phyloP scores from a whole-genome alignment of 75 land plant species.

The Selaginella moellendorffii region DNA sequence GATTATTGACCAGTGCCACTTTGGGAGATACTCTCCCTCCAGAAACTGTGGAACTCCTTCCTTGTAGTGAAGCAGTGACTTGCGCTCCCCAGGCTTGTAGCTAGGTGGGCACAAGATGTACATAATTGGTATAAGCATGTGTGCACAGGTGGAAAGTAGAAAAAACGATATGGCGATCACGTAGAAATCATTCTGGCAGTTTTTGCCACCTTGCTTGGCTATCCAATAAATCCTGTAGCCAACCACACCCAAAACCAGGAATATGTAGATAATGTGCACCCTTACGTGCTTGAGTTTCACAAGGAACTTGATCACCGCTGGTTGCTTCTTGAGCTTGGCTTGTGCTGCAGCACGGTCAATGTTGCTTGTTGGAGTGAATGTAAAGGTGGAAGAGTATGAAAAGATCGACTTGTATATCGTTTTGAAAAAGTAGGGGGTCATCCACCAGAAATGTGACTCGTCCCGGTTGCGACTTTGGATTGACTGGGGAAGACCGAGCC shows the following conservation, averaged over 20 bases:
- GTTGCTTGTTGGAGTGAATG: slow-evolving; percentile 20
- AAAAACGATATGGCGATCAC: slow-evolving; percentile 16
- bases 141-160: slow-evolving; percentile 10
- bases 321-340: background rate
- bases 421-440: slow-evolving; percentile 21
- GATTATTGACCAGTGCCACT: slow-evolving; percentile 14
- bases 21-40: background rate
- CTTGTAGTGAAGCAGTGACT: slow-evolving; percentile 11
- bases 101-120: slow-evolving; percentile 10
- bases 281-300: slow-evolving; percentile 7
- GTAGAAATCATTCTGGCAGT: slow-evolving; percentile 13
- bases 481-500: slow-evolving; percentile 16
- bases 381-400: slow-evolving; percentile 12
- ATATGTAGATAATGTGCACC: slow-evolving; percentile 11
- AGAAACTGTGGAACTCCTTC: slow-evolving; percentile 21
- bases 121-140: slow-evolving; percentile 18
- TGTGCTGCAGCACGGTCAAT: slow-evolving; percentile 12
- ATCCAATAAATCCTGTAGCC: background rate
- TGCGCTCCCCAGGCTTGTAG: slow-evolving; percentile 13
- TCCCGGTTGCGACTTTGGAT: slow-evolving; percentile 24
- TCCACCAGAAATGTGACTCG: slow-evolving; percentile 26
- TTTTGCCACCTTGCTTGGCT: background rate
- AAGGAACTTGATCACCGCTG: background rate
- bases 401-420: slow-evolving; percentile 9
- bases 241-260: slow-evolving; percentile 8